Conservation (phyloP, 768 basidiomycete species). For the Phylloporus sp. region DNA sequence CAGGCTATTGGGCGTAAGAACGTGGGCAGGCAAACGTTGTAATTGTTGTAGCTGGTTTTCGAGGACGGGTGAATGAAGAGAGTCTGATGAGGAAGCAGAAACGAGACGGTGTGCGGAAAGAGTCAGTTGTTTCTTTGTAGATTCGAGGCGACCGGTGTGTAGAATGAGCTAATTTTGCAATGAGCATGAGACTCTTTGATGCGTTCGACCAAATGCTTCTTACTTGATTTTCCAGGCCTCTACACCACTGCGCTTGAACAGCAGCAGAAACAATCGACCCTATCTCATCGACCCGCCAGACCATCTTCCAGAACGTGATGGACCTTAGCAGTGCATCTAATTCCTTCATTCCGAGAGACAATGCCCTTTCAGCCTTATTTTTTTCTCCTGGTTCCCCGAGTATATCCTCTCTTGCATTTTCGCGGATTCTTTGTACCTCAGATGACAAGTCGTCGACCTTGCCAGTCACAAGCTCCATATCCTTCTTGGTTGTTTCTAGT, state of each 20-base stretch:
- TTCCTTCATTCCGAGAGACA: conserved; percentile 27
- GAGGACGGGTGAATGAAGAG: conserved; percentile 52
- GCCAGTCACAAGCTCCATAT: conserved; percentile 34
- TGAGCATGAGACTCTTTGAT: background rate
- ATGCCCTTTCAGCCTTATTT: conserved; percentile 22
- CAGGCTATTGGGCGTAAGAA: conserved; percentile 44
- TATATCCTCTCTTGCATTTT: conserved; percentile 34
- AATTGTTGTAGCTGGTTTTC: conserved; percentile 57
- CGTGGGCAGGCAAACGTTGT: conserved; percentile 41
- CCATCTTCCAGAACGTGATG: conserved; percentile 37
- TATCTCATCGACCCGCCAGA: conserved; percentile 41
- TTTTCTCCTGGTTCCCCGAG: conserved; percentile 32
- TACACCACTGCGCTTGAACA: conserved; percentile 36
- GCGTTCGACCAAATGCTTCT: background rate
- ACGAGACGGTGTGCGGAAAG: conserved; percentile 39
- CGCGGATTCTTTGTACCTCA: conserved; percentile 38
- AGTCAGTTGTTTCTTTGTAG: conserved; percentile 43
- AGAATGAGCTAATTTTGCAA: conserved; percentile 48
- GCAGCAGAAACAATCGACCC: conserved; percentile 31
- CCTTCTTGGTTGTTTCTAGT: conserved; percentile 28
- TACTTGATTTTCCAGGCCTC: conserved; percentile 51
- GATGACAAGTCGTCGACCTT: conserved; percentile 36
- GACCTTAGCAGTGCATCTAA: conserved; percentile 30
- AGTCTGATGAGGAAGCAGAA: conserved; percentile 26
- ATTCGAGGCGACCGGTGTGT: conserved; percentile 57